Evolutionary conservation across 2,329 filamentous ascomycete species (phyloP).

Genomic region (Colletotrichum aenigma): DNA sequence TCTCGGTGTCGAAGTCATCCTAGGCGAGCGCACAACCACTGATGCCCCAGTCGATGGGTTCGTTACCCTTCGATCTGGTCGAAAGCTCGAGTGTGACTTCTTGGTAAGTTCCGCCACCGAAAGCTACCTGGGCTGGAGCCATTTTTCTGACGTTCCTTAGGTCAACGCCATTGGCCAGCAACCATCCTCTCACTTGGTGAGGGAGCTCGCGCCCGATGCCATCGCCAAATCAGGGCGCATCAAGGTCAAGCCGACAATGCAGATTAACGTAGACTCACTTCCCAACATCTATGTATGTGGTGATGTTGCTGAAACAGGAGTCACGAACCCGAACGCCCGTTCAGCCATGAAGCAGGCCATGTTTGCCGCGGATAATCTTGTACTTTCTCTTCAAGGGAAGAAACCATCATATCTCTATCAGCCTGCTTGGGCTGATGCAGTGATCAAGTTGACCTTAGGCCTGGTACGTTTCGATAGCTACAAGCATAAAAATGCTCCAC

Average conservation of each 20-base stretch:
- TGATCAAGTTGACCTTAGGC: conserved; percentile 59
- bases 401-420: conserved; percentile 42
- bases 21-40: conserved; percentile 50
- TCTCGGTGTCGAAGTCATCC: conserved; percentile 54
- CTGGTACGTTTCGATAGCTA: conserved; percentile 40
- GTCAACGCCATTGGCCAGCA: conserved; percentile 65
- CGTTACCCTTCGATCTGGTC: conserved; percentile 50
- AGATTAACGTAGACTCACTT: conserved; percentile 52
- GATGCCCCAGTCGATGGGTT: conserved; percentile 38
- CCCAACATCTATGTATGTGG: conserved; percentile 66
- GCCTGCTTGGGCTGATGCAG: conserved; percentile 49
- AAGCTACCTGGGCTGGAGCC: background rate
- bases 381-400: conserved; percentile 47
- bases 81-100: conserved; percentile 51
- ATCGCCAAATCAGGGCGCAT: conserved; percentile 55
- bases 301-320: conserved; percentile 61
- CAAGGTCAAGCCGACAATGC: conserved; percentile 59
- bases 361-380: conserved; percentile 59
- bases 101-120: conserved; percentile 41
- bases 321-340: conserved; percentile 57
- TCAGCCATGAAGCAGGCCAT: conserved; percentile 58
- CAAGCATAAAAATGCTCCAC: background rate
- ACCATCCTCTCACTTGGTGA: conserved; percentile 57
- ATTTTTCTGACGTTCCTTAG: conserved; percentile 32
- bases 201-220: conserved; percentile 43